Conservation (phyloP, 2,329 filamentous ascomycete genomes). For the Calonectria montana region DNA sequence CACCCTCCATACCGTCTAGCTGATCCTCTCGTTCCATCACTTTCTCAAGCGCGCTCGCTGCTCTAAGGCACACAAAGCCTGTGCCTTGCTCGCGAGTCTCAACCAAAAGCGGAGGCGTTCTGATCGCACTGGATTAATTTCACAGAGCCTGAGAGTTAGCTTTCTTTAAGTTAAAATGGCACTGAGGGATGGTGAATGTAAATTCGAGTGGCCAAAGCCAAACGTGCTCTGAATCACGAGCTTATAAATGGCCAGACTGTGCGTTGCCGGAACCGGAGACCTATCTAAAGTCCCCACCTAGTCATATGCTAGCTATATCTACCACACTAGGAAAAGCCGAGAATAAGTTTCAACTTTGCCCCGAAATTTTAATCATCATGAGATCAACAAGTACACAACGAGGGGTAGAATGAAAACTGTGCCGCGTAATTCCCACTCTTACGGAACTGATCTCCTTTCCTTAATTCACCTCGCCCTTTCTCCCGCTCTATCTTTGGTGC, state of each 20-base stretch:
- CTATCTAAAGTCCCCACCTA: neutral
- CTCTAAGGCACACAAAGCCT: neutral
- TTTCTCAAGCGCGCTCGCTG: neutral
- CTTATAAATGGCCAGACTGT: slow-evolving; percentile 2
- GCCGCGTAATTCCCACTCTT: no score
- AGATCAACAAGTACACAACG: neutral
- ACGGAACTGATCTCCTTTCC: no score
- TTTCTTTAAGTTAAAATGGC: no score
- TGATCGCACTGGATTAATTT: neutral
- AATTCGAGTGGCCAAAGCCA: neutral
- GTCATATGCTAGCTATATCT: no score
- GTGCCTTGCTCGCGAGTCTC: neutral
- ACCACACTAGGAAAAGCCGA: neutral
- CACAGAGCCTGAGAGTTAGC: no score
- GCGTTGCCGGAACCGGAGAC: slow-evolving; percentile 1
- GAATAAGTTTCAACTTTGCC: neutral
- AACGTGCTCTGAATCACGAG: neutral
- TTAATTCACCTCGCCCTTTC: no score
- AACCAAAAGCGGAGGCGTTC: no score
- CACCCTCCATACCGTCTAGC: neutral
- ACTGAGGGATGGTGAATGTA: neutral
- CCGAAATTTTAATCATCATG: neutral
- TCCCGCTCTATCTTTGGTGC: no score
- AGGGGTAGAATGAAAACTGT: no score
- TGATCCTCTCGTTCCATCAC: neutral